These are phyloP conservation scores for Penicillium silybi DNA, from an alignment of 495 filamentous ascomycete species.

Conservation along the genomic window DNA sequence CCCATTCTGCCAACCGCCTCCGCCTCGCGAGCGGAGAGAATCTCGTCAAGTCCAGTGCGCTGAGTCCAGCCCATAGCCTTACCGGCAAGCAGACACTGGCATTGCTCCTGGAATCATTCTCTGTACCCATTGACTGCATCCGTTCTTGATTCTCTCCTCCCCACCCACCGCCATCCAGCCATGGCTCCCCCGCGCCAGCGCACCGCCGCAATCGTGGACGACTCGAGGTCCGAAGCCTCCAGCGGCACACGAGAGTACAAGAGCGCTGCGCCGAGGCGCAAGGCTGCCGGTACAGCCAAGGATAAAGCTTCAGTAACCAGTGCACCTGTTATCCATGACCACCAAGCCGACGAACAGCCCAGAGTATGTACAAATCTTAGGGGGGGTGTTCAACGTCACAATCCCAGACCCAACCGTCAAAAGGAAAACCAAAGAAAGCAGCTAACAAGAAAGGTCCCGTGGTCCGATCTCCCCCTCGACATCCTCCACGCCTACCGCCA, in stretches of 20 bases:
- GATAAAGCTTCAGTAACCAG: conserved; percentile 35
- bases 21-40: conserved; percentile 33
- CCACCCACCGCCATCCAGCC: conserved; percentile 7
- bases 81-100: background rate
- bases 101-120: conserved; percentile 1
- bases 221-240: conserved; percentile 53
- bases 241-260: conserved; percentile 48
- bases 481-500: conserved; percentile 79
- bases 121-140: conserved; percentile 7
- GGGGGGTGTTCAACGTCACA: background rate
- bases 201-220: conserved; percentile 40
- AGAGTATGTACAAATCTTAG: conserved; percentile 26
- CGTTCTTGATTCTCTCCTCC: conserved; percentile 1
- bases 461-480: conserved; percentile 66
- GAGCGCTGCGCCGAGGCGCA: conserved; percentile 31
- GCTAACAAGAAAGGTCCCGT: conserved; percentile 57
- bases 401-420: background rate
- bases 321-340: conserved; percentile 28
- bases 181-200: conserved; percentile 50
- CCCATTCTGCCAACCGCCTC: conserved; percentile 36
- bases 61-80: conserved; percentile 1
- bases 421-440: background rate
- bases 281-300: conserved; percentile 25
- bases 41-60: conserved; percentile 10
- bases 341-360: conserved; percentile 26